Evolutionary conservation across 2,329 filamentous ascomycete genomes (phyloP).

Genomic region (Colletotrichum godetiae): DNA sequence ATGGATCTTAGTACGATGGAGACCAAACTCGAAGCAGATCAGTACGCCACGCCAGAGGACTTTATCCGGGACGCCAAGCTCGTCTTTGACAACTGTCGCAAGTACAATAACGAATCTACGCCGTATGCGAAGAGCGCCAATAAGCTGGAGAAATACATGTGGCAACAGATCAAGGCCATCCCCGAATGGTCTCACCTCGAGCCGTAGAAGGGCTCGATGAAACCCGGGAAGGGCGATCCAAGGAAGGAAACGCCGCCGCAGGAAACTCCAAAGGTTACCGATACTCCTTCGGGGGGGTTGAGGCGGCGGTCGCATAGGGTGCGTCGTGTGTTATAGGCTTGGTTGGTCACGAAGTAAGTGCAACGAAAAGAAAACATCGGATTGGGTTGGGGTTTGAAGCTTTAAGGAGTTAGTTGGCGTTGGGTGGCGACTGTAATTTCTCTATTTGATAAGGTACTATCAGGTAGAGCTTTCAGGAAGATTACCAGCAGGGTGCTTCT

Average conservation of each 20-base stretch:
- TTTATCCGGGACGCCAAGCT: slow-evolving; percentile 90
- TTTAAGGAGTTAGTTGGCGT: slow-evolving; percentile 27
- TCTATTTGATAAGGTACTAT: background rate
- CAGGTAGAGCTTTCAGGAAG: background rate
- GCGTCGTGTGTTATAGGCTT: slow-evolving; percentile 6
- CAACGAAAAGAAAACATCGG: slow-evolving; percentile 12
- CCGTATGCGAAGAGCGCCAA: slow-evolving; percentile 96
- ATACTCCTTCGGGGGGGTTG: background rate
- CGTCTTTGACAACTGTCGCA: slow-evolving; percentile 93
- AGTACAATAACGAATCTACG: slow-evolving; percentile 96
- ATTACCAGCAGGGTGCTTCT: background rate
- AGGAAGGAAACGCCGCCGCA: background rate
- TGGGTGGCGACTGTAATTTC: slow-evolving; percentile 1
- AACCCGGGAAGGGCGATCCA: slow-evolving; percentile 1
- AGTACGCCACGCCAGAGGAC: slow-evolving; percentile 91
- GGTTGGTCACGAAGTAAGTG: slow-evolving; percentile 11
- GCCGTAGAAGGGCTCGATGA: slow-evolving; percentile 49
- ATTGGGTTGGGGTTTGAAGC: background rate
- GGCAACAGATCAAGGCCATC: slow-evolving; percentile 89
- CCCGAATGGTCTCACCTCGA: slow-evolving; percentile 87
- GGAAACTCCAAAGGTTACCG: background rate
- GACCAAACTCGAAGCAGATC: slow-evolving; percentile 90
- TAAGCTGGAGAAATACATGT: slow-evolving; percentile 95
- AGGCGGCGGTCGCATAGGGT: slow-evolving; percentile 24
- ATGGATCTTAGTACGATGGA: slow-evolving; percentile 99